Evolutionary conservation across 148 eudicot species (phyloP).

Genomic region (Rhododendron henanense): DNA sequence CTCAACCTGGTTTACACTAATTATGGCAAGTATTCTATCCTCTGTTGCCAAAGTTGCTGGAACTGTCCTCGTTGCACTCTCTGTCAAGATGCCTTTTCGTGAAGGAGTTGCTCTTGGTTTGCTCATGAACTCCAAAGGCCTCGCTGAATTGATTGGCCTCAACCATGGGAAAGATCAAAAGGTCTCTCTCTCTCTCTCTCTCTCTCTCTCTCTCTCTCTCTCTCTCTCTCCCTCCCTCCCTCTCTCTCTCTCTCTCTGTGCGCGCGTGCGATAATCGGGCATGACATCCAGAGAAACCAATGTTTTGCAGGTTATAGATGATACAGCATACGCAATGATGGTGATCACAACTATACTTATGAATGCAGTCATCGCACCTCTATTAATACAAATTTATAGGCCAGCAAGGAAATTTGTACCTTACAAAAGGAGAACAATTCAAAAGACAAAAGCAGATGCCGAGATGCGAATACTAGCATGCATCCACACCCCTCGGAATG

Average conservation of each 20-base stretch:
- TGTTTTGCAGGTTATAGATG: slow-evolving; percentile 7
- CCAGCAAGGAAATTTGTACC: slow-evolving; percentile 16
- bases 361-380: neutral
- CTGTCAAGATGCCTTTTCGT: slow-evolving; percentile 6
- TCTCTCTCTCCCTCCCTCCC: no score
- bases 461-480: slow-evolving; percentile 53
- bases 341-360: neutral
- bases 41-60: slow-evolving; percentile 18
- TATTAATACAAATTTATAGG: neutral
- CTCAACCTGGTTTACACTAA: neutral
- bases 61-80: slow-evolving; percentile 6
- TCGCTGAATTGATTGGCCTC: slow-evolving; percentile 12
- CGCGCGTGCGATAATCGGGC: neutral
- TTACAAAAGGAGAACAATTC: slow-evolving; percentile 18
- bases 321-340: slow-evolving; percentile 8
- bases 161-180: slow-evolving; percentile 18
- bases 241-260: no score
- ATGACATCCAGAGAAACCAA: neutral
- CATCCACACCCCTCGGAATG: slow-evolving; percentile 66
- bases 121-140: slow-evolving; percentile 18
- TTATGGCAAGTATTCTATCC: neutral
- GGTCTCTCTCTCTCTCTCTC: neutral
- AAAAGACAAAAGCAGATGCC: slow-evolving; percentile 7
- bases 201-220: no score
- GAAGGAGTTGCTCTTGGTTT: slow-evolving; percentile 21